Evolutionary conservation across 139 green algal species (phyloP), one percentile per base, ranked within the genome.

Genomic region (Chlamydomonas schloesseri): DNA sequence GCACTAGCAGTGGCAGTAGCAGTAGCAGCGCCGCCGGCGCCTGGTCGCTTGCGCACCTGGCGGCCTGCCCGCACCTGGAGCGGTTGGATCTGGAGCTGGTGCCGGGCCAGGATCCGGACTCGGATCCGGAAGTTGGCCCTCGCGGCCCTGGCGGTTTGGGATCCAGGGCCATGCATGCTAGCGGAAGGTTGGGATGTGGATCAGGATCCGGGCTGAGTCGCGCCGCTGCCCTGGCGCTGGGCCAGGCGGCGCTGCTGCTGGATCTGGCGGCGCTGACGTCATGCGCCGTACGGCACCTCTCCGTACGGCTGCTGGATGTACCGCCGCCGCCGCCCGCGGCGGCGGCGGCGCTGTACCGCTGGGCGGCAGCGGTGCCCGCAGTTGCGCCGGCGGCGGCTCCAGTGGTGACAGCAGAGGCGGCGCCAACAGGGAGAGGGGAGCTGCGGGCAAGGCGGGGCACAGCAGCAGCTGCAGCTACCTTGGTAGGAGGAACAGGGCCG

Each of bases 21-120:
- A 5, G 6, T 8, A 50, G 42, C 55, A 11, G 18, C 55, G 55
- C 55, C 55, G 55, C 73, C 73, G 46, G 31, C 42, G 50, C 73
- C 18, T 83, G 76, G 76, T 14, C 24, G 26, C 37, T 83, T 20
- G 60, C 26, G 14, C 46, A 37, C 37, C 37, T 83, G 26, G 55
- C 76, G 4, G 46, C 33, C 76, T 83, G 60, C 42, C 76, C 37
- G 60, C 36, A 37, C 29, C 37, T 83, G 14, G 55, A 10, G 1
- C 76, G 76, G 15, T 60, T 83, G 28, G 60, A 73, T 0, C 11
- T 83, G 28, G 60, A 83, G 28, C 76, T 83, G 26, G 76, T 82
- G 33, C 58, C 58, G 20, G 55, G 20, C 55, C 55, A 4, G 55
- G 55, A 62, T 62, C 55, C 55, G 18, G 21, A 62, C 4, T 11